Conservation (phyloP, 257 asterid species). For the Rhazya stricta region DNA sequence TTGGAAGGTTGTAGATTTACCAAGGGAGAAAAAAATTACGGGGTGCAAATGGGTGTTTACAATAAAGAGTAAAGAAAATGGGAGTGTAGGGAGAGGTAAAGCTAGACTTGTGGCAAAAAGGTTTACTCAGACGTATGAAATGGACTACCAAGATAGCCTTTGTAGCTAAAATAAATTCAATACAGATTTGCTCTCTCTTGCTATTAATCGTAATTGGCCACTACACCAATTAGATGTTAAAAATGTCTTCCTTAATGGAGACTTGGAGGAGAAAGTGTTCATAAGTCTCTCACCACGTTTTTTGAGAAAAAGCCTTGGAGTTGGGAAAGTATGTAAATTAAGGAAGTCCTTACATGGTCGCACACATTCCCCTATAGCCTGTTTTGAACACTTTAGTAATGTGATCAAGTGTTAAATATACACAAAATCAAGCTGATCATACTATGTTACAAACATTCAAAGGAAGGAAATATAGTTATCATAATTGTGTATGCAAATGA, state of each 20-base stretch:
- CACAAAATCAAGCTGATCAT: slow-evolving; percentile 8
- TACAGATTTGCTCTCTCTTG: neutral
- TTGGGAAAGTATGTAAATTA: neutral
- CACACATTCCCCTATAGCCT: neutral
- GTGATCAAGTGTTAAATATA: neutral
- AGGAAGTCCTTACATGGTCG: neutral
- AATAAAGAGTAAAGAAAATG: neutral
- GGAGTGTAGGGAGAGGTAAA: neutral
- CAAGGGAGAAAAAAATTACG: slow-evolving; percentile 2
- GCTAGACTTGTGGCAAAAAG: too few species aligned
- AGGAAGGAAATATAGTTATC: neutral
- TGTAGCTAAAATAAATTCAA: neutral
- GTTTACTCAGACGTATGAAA: too few species aligned
- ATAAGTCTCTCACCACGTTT: too few species aligned
- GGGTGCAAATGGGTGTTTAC: neutral
- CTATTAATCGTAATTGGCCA: neutral
- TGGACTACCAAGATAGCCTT: too few species aligned
- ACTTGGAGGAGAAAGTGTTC: too few species aligned
- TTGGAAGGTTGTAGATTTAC: neutral
- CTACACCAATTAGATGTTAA: neutral
- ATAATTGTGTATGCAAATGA: slow-evolving; percentile 9
- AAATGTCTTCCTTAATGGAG: neutral
- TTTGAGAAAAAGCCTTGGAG: too few species aligned
- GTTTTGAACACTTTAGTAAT: slow-evolving; percentile 13
- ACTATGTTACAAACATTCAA: neutral